These are phyloP conservation scores for Xenosphaeropsis pyriputrescens DNA, from an alignment of 2,329 filamentous ascomycete genomes.

Conservation along the genomic window DNA sequence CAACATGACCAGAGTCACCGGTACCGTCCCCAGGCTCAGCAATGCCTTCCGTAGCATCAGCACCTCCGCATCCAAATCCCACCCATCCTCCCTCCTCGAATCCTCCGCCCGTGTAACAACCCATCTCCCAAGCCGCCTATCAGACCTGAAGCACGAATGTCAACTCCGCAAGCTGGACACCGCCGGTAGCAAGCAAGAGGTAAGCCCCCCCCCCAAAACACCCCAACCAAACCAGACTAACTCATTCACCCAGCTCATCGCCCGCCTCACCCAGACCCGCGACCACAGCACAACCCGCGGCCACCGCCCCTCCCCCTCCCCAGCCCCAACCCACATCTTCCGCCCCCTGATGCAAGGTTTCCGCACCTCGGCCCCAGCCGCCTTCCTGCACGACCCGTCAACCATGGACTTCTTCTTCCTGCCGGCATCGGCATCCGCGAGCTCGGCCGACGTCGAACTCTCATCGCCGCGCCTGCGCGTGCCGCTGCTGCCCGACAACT, in stretches of 20 bases:
- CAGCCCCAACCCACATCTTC: constrained; percentile 24
- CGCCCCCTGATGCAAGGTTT: constrained; percentile 52
- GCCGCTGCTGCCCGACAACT: constrained; percentile 46
- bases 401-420: constrained; percentile 39
- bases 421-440: constrained; percentile 25
- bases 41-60: constrained; percentile 11
- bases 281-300: constrained; percentile 11
- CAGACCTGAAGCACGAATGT: constrained; percentile 13
- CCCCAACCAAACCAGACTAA: background rate
- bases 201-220: constrained; percentile 2
- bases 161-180: constrained; percentile 10
- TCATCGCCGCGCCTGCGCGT: constrained; percentile 30
- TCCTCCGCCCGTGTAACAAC: constrained; percentile 7
- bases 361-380: constrained; percentile 27
- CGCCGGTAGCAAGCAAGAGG: constrained; percentile 14
- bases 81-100: constrained; percentile 10
- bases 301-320: constrained; percentile 17
- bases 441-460: constrained; percentile 5
- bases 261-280: constrained; percentile 10
- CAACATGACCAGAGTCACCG: constrained; percentile 17
- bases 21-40: constrained; percentile 13
- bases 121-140: constrained; percentile 13
- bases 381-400: constrained; percentile 17
- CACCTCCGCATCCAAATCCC: constrained; percentile 10
- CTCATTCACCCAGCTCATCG: constrained; percentile 9